A percentile compares a stretch with the other conserved stretches of the same genome.
phyloP scores from a whole-genome alignment of 768 basidiomycete genomes.

The Naganishia vaughanmartiniae region DNA sequence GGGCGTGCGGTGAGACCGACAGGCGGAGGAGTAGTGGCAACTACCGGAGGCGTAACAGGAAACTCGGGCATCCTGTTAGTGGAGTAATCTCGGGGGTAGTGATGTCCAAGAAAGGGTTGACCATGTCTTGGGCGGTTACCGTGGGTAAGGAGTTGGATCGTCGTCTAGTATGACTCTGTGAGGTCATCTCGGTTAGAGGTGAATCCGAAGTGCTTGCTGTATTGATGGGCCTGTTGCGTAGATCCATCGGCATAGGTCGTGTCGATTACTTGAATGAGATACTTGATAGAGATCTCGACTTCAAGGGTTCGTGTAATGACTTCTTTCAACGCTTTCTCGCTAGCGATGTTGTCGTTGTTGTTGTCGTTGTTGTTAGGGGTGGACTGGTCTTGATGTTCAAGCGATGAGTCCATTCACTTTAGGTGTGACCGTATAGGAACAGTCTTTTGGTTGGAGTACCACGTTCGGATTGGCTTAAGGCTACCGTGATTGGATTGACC shows the following conservation, averaged over 20 bases:
- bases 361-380: background rate
- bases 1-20: background rate
- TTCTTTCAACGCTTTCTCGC: background rate
- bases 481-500: conserved; percentile 5
- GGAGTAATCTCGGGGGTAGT: background rate
- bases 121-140: background rate
- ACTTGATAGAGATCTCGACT: background rate
- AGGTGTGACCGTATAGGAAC: background rate
- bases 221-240: background rate
- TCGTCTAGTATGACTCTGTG: background rate
- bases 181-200: background rate
- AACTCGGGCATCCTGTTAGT: background rate
- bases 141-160: background rate
- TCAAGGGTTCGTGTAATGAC: background rate
- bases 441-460: conserved; percentile 2
- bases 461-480: background rate
- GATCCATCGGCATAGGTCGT: background rate
- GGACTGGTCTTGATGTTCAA: background rate
- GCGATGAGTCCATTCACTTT: background rate
- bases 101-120: background rate
- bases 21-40: background rate
- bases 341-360: background rate
- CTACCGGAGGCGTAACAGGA: background rate
- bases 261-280: background rate
- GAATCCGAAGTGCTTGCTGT: background rate